Evolutionary conservation across 345 rosid genomes (phyloP).

Genomic region (Linum lewisii): DNA sequence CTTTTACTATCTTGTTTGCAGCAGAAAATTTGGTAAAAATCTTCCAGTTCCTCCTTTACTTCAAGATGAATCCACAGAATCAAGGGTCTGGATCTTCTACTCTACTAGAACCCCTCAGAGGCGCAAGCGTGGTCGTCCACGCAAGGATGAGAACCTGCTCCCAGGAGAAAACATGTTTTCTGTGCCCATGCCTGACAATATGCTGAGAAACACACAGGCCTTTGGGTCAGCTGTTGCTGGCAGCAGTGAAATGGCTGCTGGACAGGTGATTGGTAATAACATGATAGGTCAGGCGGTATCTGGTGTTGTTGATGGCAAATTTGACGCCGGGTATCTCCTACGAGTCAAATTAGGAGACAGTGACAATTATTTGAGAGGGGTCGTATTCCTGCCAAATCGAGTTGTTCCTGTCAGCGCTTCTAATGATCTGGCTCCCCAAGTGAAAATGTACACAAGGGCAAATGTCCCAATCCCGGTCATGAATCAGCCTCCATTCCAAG

Average conservation of each 20-base stretch:
- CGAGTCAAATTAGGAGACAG: constrained; percentile 43
- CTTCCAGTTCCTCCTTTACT: no score
- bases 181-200: constrained; percentile 17
- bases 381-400: constrained; percentile 40
- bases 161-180: constrained; percentile 22
- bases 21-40: constrained; percentile 8
- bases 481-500: constrained; percentile 14
- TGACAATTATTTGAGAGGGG: constrained; percentile 44
- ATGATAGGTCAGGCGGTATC: constrained; percentile 47
- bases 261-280: constrained; percentile 6
- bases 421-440: constrained; percentile 64
- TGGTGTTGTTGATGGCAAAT: constrained; percentile 56
- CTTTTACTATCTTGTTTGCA: constrained; percentile 8
- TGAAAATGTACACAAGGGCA: constrained; percentile 36
- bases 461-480: constrained; percentile 32
- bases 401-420: constrained; percentile 37
- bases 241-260: neutral
- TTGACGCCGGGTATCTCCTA: constrained; percentile 58
- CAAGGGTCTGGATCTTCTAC: constrained; percentile 23
- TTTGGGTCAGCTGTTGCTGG: constrained; percentile 10
- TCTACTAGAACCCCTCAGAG: constrained; percentile 29
- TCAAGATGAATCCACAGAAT: constrained; percentile 29
- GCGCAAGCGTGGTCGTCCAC: constrained; percentile 58
- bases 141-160: constrained; percentile 27
- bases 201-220: constrained; percentile 20